Evolutionary conservation across 345 rosid species (phyloP), one percentile per base, ranked within the genome.

Genomic region (Ceriops zippeliana): DNA sequence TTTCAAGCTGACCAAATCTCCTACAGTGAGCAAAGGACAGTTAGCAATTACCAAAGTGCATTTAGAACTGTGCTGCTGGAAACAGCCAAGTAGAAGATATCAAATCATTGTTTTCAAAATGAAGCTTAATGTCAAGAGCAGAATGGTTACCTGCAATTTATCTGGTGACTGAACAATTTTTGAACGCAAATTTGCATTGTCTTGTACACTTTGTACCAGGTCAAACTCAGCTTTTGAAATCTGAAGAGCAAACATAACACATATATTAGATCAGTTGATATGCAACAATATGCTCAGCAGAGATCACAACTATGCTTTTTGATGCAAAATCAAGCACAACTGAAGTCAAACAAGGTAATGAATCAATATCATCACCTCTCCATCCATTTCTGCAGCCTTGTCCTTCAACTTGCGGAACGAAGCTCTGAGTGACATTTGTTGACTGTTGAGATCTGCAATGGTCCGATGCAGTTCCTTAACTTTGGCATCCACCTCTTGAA

Each of bases 101-200:
- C 22, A 11, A 21, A 54, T 54, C 19, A 31, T 13, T 16, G n/a
- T 70, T 60, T 22, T 60, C 34, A 52, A 54, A 52, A 52, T 24
- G 31, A 28, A 37, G 62, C 16, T 42, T 30, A 54, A 52, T 30
- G 16, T 31, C 49, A 37, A 65, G 28, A 30, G 42, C 32, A 65
- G 31, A 66, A 51, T 61, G 37, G 26, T 28, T 58, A 91, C 99
- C 99, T 87, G 96, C 76, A 90, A 76, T 72, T 95, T 95, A 74
- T 90, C 96, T 19, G 99, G 98, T 34, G 99, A 95, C 54, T 91
- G 97, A 76, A 95, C 96, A 70, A 95, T 85, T 79, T 82, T 89
- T 53, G 93, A 86, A 15, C 92, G 85, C 32, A 92, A 80, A 66
- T 79, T 84, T 62, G 90, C 93, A 79, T 92, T 92, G 70, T 89